Conservation (phyloP, 1,284 basidiomycete species). For the Moesziomyces globuligerus region DNA sequence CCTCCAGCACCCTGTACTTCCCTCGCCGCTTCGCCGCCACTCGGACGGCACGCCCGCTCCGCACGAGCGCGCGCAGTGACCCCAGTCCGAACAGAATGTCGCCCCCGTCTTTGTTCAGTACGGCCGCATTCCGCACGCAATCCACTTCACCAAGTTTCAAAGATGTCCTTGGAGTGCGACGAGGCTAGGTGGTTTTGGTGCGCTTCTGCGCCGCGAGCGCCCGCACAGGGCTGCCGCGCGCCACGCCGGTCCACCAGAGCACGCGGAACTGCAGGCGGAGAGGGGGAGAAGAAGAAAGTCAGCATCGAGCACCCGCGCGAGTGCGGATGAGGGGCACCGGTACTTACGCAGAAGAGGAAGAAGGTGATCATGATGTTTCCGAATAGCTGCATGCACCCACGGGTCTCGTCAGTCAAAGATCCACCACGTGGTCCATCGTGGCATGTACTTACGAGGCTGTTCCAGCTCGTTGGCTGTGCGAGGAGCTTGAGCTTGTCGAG, state of each 20-base stretch:
- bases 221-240: slow-evolving; percentile 22
- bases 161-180: too few relatives aligned
- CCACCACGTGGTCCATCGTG: too few relatives aligned
- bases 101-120: not conserved
- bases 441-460: slow-evolving; percentile 33
- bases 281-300: not conserved
- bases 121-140: not conserved
- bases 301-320: too few relatives aligned
- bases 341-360: slow-evolving; percentile 52
- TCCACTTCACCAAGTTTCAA: too few relatives aligned
- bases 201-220: slow-evolving; percentile 5
- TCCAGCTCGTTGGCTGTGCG: slow-evolving; percentile 39
- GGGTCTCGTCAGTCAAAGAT: slow-evolving; percentile 1
- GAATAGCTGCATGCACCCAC: slow-evolving; percentile 40
- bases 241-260: slow-evolving; percentile 47
- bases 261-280: slow-evolving; percentile 25
- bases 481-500: slow-evolving; percentile 26
- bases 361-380: slow-evolving; percentile 62
- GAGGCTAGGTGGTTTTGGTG: slow-evolving; percentile 12
- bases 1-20: not conserved
- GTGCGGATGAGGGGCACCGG: too few relatives aligned
- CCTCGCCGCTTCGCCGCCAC: slow-evolving; percentile 9
- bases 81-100: too few relatives aligned
- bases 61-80: too few relatives aligned
- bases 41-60: slow-evolving; percentile 20